Evolutionary conservation across 2,329 filamentous ascomycete species (phyloP).

Genomic region (Pseudocercospora fijiensis): DNA sequence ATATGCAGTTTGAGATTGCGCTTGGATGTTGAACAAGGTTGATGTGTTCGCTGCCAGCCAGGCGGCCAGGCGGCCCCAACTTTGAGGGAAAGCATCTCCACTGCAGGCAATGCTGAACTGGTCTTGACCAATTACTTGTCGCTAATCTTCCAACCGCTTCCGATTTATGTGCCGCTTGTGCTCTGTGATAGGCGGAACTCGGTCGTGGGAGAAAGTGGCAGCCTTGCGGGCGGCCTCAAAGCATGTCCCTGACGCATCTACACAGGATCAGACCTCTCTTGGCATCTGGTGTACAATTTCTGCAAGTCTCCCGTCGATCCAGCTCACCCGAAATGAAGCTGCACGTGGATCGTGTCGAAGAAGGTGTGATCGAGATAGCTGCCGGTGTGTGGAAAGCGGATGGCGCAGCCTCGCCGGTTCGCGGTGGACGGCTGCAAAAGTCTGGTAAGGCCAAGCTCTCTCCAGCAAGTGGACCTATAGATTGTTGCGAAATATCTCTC

Average conservation of each 20-base stretch:
- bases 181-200: background rate
- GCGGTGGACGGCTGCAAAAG: background rate
- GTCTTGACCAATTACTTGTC: background rate
- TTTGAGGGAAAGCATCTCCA: background rate
- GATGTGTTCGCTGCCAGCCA: background rate
- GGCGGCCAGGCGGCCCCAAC: background rate
- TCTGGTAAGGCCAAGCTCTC: background rate
- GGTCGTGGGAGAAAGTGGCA: background rate
- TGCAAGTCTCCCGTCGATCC: too few species aligned
- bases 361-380: background rate
- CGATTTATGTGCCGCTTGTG: background rate
- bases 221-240: background rate
- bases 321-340: background rate
- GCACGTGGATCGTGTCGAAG: background rate
- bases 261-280: background rate
- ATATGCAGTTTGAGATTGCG: background rate
- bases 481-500: background rate
- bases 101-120: background rate
- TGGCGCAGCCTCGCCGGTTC: background rate
- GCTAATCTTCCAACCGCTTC: background rate
- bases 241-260: background rate
- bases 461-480: background rate
- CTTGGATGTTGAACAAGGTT: background rate
- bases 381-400: background rate
- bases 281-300: background rate